phyloP scores from a whole-genome alignment of 306 rosid genomes.

The Acmispon strigosus region DNA sequence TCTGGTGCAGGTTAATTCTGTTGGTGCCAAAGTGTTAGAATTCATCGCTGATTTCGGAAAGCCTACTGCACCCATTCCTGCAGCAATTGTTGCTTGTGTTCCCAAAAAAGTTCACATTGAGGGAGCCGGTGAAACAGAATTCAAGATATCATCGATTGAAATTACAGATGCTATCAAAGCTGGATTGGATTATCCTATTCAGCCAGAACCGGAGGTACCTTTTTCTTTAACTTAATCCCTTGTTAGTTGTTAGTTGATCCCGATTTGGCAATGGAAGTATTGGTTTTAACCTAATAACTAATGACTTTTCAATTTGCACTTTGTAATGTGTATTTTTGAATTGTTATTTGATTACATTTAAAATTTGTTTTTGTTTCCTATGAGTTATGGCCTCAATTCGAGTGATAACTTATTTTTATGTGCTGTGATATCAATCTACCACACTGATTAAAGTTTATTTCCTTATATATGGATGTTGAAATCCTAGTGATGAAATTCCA shows the following conservation, averaged over 20 bases:
- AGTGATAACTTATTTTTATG: background rate
- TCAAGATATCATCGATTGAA: slow-evolving; percentile 74
- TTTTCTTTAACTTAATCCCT: slow-evolving; percentile 15
- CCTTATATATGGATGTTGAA: slow-evolving; percentile 6
- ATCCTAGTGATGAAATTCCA: slow-evolving; percentile 16
- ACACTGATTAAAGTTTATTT: background rate
- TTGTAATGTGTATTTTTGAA: background rate
- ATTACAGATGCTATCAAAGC: slow-evolving; percentile 80
- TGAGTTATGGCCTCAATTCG: background rate
- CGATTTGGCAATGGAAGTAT: background rate
- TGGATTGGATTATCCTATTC: slow-evolving; percentile 75
- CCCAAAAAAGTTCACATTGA: slow-evolving; percentile 82
- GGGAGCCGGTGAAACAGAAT: slow-evolving; percentile 86
- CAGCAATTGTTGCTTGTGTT: slow-evolving; percentile 97
- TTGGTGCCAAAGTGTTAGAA: slow-evolving; percentile 86
- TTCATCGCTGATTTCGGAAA: slow-evolving; percentile 85
- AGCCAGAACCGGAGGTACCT: slow-evolving; percentile 93
- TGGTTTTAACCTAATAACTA: background rate
- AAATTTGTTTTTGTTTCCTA: background rate
- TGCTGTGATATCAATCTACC: slow-evolving; percentile 14
- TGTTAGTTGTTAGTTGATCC: background rate
- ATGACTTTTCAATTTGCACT: background rate
- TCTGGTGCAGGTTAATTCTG: slow-evolving; percentile 64
- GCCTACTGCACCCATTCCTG: slow-evolving; percentile 89
- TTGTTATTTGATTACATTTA: background rate